Conservation (phyloP, 2,329 filamentous ascomycete genomes). For the Hypoxylon sp. region DNA sequence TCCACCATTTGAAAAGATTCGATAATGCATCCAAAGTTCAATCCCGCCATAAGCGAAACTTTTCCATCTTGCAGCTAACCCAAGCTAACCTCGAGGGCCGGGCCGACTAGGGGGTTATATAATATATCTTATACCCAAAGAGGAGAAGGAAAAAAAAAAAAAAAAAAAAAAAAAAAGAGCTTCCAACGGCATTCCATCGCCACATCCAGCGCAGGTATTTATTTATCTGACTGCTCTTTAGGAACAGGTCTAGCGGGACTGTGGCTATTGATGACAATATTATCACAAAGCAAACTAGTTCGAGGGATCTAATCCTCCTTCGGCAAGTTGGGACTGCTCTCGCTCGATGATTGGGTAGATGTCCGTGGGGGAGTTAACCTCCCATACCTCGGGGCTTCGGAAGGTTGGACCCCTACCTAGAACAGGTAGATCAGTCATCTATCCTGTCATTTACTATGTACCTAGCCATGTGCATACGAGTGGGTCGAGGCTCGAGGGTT, state of each 20-base stretch:
- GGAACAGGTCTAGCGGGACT: constrained; percentile 13
- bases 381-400: constrained; percentile 36
- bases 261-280: constrained; percentile 38
- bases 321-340: constrained; percentile 28
- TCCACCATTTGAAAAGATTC: not conserved
- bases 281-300: constrained; percentile 38
- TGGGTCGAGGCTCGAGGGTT: constrained; percentile 23
- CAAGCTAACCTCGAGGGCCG: constrained; percentile 8
- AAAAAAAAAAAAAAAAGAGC: not conserved
- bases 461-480: constrained; percentile 3
- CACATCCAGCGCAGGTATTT: constrained; percentile 12
- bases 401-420: constrained; percentile 32
- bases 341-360: constrained; percentile 28
- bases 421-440: constrained; percentile 30
- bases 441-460: constrained; percentile 23
- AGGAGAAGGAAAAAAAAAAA: too few relatives aligned
- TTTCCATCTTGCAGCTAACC: constrained; percentile 15
- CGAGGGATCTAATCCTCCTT: constrained; percentile 35
- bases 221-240: constrained; percentile 23
- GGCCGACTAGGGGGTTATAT: constrained; percentile 1
- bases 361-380: constrained; percentile 29
- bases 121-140: not conserved
- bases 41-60: not conserved
- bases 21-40: not conserved
- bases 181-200: constrained; percentile 1